Evolutionary conservation across 345 rosid species (phyloP).

Genomic region (Hibiscus tridactylites): DNA sequence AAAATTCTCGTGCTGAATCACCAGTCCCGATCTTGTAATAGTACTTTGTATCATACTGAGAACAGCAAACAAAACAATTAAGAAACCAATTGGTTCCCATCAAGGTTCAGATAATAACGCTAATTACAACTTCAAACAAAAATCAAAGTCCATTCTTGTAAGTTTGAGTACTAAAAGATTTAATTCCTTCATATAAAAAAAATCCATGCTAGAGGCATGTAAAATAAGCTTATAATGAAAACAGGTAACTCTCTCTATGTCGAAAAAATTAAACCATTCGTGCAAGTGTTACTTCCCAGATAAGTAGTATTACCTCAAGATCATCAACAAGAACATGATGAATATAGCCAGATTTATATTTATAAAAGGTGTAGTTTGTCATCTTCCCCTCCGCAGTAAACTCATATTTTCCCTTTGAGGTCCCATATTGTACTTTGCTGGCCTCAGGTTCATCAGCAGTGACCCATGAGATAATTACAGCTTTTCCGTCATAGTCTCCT

Average conservation of each 20-base stretch:
- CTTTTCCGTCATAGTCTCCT: conserved; percentile 88
- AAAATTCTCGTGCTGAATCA: conserved; percentile 67
- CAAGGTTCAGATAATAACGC: background rate
- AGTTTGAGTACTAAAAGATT: conserved; percentile 2
- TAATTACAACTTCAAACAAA: background rate
- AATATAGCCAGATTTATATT: conserved; percentile 77
- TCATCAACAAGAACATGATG: conserved; percentile 70
- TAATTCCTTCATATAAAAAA: background rate
- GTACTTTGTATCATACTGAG: conserved; percentile 79
- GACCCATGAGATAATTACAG: conserved; percentile 90
- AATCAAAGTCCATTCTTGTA: background rate
- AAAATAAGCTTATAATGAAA: background rate
- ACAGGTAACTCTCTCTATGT: background rate
- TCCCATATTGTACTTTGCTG: conserved; percentile 54
- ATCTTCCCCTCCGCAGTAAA: conserved; percentile 52
- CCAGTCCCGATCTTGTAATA: conserved; percentile 71
- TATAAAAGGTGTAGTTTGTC: conserved; percentile 62
- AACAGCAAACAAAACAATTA: conserved; percentile 2
- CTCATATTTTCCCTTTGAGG: conserved; percentile 34
- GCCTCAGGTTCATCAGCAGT: conserved; percentile 61
- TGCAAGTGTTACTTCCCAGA: conserved; percentile 2
- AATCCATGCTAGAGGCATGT: background rate
- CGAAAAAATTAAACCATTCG: conserved; percentile 1
- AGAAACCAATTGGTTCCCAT: background rate
- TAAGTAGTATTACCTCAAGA: conserved; percentile 54